These are phyloP conservation scores for Didymella pomorum DNA, from an alignment of 2,329 filamentous ascomycete species.

Conservation along the genomic window DNA sequence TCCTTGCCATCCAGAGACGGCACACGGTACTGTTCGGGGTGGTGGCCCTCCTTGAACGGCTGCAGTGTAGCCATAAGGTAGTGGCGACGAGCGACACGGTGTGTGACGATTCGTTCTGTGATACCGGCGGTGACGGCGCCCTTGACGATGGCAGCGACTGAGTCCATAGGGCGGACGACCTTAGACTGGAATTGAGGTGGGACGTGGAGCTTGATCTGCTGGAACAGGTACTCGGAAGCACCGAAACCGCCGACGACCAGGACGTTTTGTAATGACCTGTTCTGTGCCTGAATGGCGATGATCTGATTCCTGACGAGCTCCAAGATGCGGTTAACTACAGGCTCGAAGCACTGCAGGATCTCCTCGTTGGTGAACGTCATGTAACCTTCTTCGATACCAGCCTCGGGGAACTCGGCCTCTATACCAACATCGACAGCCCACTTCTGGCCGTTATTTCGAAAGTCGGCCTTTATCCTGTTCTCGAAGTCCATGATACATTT, in stretches of 20 bases:
- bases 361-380: conserved; percentile 99
- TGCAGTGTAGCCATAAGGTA: conserved; percentile 99
- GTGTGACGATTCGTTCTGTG: conserved; percentile 94
- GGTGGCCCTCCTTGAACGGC: conserved; percentile 98
- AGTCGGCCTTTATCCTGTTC: conserved; percentile 99
- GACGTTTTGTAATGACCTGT: conserved; percentile 92
- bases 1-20: conserved; percentile 97
- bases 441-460: conserved; percentile 98
- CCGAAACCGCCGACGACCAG: conserved; percentile 97
- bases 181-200: conserved; percentile 98
- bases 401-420: conserved; percentile 96
- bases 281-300: conserved; percentile 98
- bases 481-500: conserved; percentile 99
- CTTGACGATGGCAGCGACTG: conserved; percentile 97
- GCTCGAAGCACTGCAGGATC: conserved; percentile 98
- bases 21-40: conserved; percentile 97
- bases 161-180: conserved; percentile 98
- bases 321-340: conserved; percentile 94
- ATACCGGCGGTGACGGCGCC: conserved; percentile 97
- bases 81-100: conserved; percentile 94
- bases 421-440: conserved; percentile 99
- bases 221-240: conserved; percentile 98
- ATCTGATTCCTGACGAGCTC: conserved; percentile 98
- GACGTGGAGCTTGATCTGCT: conserved; percentile 98
- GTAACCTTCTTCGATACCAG: conserved; percentile 97